Conservation (phyloP, 2,329 filamentous ascomycete species). For the Diaporthe nobilis region DNA sequence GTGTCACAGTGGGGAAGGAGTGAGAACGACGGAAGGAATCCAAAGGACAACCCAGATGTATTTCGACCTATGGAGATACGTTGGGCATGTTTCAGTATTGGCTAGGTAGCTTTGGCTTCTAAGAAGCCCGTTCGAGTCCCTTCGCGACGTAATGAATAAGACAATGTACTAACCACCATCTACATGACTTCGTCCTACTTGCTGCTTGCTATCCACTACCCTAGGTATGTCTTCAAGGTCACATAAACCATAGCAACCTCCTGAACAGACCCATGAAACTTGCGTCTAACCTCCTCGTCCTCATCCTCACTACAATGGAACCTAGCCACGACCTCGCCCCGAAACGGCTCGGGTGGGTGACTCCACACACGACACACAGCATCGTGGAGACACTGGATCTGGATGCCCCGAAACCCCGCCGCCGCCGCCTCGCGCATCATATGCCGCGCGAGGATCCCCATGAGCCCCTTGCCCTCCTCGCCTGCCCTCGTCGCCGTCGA, state of each 20-base stretch:
- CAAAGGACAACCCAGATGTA: background rate
- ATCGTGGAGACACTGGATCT: slow-evolving; percentile 46
- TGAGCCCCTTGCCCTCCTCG: slow-evolving; percentile 48
- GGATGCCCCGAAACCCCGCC: slow-evolving; percentile 46
- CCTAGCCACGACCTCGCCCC: background rate
- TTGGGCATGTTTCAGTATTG: too few species aligned
- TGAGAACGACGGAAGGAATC: background rate
- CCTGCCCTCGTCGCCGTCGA: slow-evolving; percentile 47
- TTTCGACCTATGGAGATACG: too few species aligned
- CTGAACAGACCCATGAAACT: background rate
- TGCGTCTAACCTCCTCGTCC: slow-evolving; percentile 4
- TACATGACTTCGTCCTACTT: background rate
- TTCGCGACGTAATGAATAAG: background rate
- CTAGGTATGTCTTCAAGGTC: background rate
- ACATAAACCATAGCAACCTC: slow-evolving; percentile 7
- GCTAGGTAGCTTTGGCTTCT: too few species aligned
- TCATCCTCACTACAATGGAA: background rate
- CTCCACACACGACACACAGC: slow-evolving; percentile 47
- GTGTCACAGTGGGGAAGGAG: slow-evolving; percentile 51
- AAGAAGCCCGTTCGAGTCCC: background rate
- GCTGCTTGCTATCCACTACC: background rate
- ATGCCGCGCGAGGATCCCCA: slow-evolving; percentile 45
- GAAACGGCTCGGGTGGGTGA: slow-evolving; percentile 47
- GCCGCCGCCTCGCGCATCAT: slow-evolving; percentile 44
- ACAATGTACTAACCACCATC: background rate